phyloP scores from a whole-genome alignment of 208 protist species.

The Giardia duodenalis region DNA sequence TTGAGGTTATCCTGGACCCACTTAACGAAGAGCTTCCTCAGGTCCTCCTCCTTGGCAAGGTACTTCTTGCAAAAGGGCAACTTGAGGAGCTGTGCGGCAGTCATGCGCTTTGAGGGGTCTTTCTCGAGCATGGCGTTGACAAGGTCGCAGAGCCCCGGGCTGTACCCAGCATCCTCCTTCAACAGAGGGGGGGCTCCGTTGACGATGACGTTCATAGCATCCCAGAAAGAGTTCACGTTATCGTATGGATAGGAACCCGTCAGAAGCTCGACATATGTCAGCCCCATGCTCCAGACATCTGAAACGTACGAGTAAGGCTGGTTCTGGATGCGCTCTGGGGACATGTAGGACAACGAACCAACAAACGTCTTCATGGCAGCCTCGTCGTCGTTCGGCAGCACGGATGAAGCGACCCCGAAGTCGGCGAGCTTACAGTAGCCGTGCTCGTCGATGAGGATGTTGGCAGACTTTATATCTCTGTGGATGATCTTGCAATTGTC shows the following conservation, averaged over 20 bases:
- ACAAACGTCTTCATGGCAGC: not conserved
- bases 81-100: not conserved
- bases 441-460: conserved; percentile 40
- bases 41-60: not conserved
- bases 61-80: conserved; percentile 23
- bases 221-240: not conserved
- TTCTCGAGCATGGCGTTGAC: conserved; percentile 24
- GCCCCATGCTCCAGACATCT: conserved; percentile 21
- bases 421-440: conserved; percentile 44
- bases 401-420: conserved; percentile 39
- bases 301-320: not conserved
- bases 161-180: not conserved
- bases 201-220: conserved; percentile 5
- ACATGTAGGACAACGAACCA: conserved; percentile 11
- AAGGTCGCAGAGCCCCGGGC: not conserved
- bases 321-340: not conserved
- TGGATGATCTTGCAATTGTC: conserved; percentile 34
- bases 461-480: conserved; percentile 47
- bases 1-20: conserved; percentile 15
- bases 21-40: conserved; percentile 4
- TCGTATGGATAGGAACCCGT: conserved; percentile 13
- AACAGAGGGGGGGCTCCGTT: conserved; percentile 4
- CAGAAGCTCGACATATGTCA: conserved; percentile 25
- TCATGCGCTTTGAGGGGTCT: not conserved
- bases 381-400: conserved; percentile 3